Evolutionary conservation across 108 stramenopile species (phyloP), one percentile per base, ranked within the genome.

Genomic region (Conticribra weissflogii): DNA sequence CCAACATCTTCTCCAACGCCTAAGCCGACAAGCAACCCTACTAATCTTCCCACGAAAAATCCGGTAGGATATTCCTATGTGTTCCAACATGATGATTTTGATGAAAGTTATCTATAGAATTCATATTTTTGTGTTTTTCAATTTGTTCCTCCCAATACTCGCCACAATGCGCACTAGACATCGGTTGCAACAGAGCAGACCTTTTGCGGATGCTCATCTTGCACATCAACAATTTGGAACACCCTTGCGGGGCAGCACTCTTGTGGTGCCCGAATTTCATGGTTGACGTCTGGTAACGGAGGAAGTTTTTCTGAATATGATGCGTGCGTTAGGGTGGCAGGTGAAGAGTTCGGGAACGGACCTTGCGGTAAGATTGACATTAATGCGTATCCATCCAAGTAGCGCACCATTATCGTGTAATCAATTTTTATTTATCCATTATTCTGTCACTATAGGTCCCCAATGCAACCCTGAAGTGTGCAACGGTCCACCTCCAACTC

Each of bases 221-320:
- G 70, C 50, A 71, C 59, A 15, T 7, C 5, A 14, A 45, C 70
- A 41, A 21, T 71, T 19, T 61, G 70, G 59, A 60, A 71, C 44
- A 36, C 33, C 5, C 46, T 32, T 0, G 59, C 17, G 0, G 70
- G 70, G 0, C 4, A 19, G 2, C 44, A 57, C 54, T 54, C 23
- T 3, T 68, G 67, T 56, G 67, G 67, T 3, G n/a, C 2, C 2
- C 41, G 67, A 68, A 68, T 68, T 47, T 41, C 67, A 23, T 68
- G 22, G 27, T 16, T 66, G 30, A 3, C 21, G 8, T 21, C 41
- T 33, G 34, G 3, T 21, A 24, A 46, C 3, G 44, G 44, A 22
- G 50, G 64, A 28, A 1, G 3, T 5, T 29, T 36, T 5, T 61
- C 36, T 61, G 36, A 44, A 14, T 41, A 61, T 45, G 64, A 54